Base-by-base conservation (phyloP, 1,284 basidiomycete genomes). In the Vanrija sp. region DNA sequence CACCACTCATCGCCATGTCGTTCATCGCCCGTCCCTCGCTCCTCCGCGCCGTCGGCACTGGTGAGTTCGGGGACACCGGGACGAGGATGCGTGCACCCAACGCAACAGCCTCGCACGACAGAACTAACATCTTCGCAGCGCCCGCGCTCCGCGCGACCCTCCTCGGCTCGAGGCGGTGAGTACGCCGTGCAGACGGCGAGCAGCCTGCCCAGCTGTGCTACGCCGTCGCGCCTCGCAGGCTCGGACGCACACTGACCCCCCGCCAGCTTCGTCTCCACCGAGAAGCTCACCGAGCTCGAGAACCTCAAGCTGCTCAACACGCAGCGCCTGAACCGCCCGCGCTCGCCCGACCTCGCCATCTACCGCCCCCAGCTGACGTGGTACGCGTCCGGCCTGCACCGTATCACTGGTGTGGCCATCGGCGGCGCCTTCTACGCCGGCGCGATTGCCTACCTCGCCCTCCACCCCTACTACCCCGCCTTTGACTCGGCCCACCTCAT, bases 291-390 rank as follows among this genome's bases (percentile, higher is more conserved):
- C n/a, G 51, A 61, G 34, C 42, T 58, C 26, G 68, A 76, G 48
- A 65, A 68, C 57, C 54, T 72, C 40, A 61, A 66, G 16, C 60
- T 95, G 61, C 80, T 98, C 62, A 95, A 98, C 81, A 75, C 83
- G 62, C 93, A 97, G 76, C 86, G 95, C 62, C 79, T 88, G 49
- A 80, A 82, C 49, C 87, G 95, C 28, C 95, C 96, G 18, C 87
- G 82, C 55, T 89, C 87, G 67, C 95, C 96, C 21, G 92, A 97
- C 77, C 88, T 94, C 68, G 90, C 90, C 48, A 97, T 98, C 78
- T 98, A 98, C 80, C 89, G 96, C 76, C 92, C 91, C 19, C 94
- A 97, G 76, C 77, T 82, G 46, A 98, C 95, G 43, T 96, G 90
- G 91, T 39, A 87, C 54, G 82, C 78, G 3, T 96, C 92, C 15